Conservation (phyloP, 352 stramenopile genomes). For the Lagenidium giganteum region DNA sequence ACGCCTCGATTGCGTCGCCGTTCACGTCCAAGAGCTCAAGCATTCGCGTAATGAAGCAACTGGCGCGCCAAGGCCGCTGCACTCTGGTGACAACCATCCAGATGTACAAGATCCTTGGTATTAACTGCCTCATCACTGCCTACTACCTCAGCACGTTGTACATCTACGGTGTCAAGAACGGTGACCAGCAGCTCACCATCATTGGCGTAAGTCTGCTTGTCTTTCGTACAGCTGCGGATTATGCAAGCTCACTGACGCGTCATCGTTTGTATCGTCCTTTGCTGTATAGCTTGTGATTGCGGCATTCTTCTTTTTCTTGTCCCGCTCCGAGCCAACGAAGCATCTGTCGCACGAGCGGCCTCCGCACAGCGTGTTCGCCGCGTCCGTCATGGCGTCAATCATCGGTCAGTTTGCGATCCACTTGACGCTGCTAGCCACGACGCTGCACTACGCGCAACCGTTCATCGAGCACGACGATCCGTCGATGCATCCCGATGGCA, state of each 20-base stretch:
- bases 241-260: neutral
- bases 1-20: conserved; percentile 95
- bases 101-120: conserved; percentile 92
- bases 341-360: conserved; percentile 78
- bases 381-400: conserved; percentile 85
- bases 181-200: conserved; percentile 85
- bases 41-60: conserved; percentile 72
- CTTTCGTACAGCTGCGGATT: neutral
- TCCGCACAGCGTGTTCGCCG: conserved; percentile 86
- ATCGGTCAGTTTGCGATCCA: conserved; percentile 90
- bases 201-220: conserved; percentile 24
- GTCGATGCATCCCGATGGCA: conserved; percentile 52
- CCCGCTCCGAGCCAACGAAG: conserved; percentile 80
- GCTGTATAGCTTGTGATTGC: conserved; percentile 29
- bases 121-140: conserved; percentile 94
- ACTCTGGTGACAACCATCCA: conserved; percentile 96
- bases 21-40: conserved; percentile 93
- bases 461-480: conserved; percentile 61
- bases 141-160: conserved; percentile 93
- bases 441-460: conserved; percentile 42
- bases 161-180: conserved; percentile 93
- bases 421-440: conserved; percentile 64
- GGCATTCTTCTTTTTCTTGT: conserved; percentile 55
- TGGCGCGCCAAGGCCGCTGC: conserved; percentile 94
- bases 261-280: neutral